These are phyloP conservation scores for Lablab purpureus DNA, from an alignment of 306 rosid species.

Conservation along the genomic window DNA sequence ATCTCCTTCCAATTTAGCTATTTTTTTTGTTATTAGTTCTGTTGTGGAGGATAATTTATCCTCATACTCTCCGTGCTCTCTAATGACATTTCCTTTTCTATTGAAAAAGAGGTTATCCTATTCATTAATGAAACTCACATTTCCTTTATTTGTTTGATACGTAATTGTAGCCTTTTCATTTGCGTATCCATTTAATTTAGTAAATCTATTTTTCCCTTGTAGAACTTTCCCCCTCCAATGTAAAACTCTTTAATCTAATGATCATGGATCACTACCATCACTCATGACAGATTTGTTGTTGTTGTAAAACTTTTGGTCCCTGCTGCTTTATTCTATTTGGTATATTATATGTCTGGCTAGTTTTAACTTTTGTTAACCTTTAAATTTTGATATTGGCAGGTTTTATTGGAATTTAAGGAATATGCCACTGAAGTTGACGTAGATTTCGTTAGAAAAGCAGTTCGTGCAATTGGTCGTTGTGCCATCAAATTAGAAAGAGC, in stretches of 20 bases:
- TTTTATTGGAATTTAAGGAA: slow-evolving; percentile 94
- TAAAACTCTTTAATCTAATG: background rate
- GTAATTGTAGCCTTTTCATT: slow-evolving; percentile 26
- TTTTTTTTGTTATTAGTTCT: background rate
- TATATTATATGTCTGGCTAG: slow-evolving; percentile 2
- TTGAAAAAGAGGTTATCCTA: slow-evolving; percentile 21
- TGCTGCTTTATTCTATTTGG: slow-evolving; percentile 18
- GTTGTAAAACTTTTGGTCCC: slow-evolving; percentile 28
- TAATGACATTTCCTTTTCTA: slow-evolving; percentile 1
- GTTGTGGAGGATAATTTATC: slow-evolving; percentile 22
- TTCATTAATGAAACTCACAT: slow-evolving; percentile 9
- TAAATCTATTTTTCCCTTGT: background rate
- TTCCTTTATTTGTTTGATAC: slow-evolving; percentile 8
- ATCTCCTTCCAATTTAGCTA: background rate
- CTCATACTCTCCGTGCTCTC: slow-evolving; percentile 14
- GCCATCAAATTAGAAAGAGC: slow-evolving; percentile 99
- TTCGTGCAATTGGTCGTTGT: slow-evolving; percentile 99
- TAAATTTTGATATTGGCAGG: slow-evolving; percentile 61
- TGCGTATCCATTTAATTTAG: slow-evolving; percentile 23
- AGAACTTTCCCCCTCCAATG: slow-evolving; percentile 4
- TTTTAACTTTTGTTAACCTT: slow-evolving; percentile 40
- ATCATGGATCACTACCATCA: background rate
- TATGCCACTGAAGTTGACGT: slow-evolving; percentile 99
- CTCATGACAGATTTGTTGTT: background rate
- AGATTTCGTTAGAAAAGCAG: slow-evolving; percentile 97